Conservation (phyloP, 2,329 filamentous ascomycete genomes). For the Alternaria brassicicola region DNA sequence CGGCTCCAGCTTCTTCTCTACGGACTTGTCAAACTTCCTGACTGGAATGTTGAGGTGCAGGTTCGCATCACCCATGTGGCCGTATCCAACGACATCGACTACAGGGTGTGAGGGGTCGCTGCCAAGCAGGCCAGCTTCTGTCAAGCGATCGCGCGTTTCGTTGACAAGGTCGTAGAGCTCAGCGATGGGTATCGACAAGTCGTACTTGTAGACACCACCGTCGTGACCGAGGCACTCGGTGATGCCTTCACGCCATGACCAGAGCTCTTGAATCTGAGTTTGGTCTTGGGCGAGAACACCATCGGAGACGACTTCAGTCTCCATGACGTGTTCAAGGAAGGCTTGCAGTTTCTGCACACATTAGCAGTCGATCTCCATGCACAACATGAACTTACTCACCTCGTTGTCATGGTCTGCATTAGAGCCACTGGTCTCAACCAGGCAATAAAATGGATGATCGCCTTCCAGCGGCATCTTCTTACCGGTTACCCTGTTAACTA, state of each 20-base stretch:
- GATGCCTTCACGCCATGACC: constrained; percentile 93
- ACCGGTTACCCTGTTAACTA: constrained; percentile 66
- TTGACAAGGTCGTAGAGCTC: constrained; percentile 90
- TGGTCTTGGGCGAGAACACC: constrained; percentile 93
- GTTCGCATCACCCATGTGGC: constrained; percentile 98
- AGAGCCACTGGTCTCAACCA: constrained; percentile 94
- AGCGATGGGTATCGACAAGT: constrained; percentile 87
- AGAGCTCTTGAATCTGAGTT: constrained; percentile 83
- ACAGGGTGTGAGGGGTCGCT: constrained; percentile 79
- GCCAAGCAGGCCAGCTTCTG: constrained; percentile 72
- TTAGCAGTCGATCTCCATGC: constrained; percentile 9
- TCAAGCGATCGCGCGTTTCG: constrained; percentile 76
- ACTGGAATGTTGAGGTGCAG: constrained; percentile 90
- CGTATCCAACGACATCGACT: constrained; percentile 90
- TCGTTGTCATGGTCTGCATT: constrained; percentile 90
- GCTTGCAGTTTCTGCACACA: constrained; percentile 74
- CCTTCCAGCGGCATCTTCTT: constrained; percentile 81
- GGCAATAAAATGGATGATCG: constrained; percentile 91
- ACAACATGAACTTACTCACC: constrained; percentile 18
- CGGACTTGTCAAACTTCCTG: constrained; percentile 80
- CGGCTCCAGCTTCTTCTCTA: constrained; percentile 88
- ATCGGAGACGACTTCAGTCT: constrained; percentile 82
- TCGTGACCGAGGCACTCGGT: constrained; percentile 87
- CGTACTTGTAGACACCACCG: constrained; percentile 98
- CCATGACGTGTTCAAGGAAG: constrained; percentile 93